Evolutionary conservation across 2,329 filamentous ascomycete genomes (phyloP).

Genomic region (Aureobasidium sp.): DNA sequence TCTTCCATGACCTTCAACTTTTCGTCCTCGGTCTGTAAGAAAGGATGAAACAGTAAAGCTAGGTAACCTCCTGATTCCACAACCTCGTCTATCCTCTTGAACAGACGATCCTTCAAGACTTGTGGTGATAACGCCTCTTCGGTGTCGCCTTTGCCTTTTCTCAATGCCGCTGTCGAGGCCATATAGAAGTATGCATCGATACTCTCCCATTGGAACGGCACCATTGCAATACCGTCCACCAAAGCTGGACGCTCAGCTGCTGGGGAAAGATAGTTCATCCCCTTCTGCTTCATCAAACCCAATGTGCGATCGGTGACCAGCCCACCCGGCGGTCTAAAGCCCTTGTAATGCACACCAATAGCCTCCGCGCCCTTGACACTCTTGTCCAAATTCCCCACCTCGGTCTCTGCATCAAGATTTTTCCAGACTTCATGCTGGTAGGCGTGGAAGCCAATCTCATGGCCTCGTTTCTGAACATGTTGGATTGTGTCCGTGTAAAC

Average conservation of each 20-base stretch:
- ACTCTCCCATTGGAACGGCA: constrained; percentile 20
- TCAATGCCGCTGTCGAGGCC: constrained; percentile 21
- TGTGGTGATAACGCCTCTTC: constrained; percentile 17
- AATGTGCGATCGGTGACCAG: constrained; percentile 23
- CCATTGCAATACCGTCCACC: constrained; percentile 14
- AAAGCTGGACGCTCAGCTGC: constrained; percentile 23
- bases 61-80: constrained; percentile 22
- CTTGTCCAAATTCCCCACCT: constrained; percentile 20
- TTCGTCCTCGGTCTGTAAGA: constrained; percentile 20
- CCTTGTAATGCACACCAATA: constrained; percentile 18
- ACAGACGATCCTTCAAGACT: constrained; percentile 18
- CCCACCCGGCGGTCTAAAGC: constrained; percentile 26
- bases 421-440: constrained; percentile 28
- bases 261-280: constrained; percentile 25
- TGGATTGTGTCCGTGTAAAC: constrained; percentile 20
- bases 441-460: constrained; percentile 27
- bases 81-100: constrained; percentile 22
- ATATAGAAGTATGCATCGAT: constrained; percentile 29
- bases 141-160: constrained; percentile 21
- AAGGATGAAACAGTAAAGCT: constrained; percentile 27
- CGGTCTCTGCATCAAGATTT: constrained; percentile 18
- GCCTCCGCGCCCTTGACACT: constrained; percentile 20
- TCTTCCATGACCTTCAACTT: constrained; percentile 21
- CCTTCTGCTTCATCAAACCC: constrained; percentile 21
- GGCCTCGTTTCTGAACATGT: constrained; percentile 18